phyloP scores from a whole-genome alignment of 1,139 yeast genomes.

The Scheffersomyces cryptocercus region DNA sequence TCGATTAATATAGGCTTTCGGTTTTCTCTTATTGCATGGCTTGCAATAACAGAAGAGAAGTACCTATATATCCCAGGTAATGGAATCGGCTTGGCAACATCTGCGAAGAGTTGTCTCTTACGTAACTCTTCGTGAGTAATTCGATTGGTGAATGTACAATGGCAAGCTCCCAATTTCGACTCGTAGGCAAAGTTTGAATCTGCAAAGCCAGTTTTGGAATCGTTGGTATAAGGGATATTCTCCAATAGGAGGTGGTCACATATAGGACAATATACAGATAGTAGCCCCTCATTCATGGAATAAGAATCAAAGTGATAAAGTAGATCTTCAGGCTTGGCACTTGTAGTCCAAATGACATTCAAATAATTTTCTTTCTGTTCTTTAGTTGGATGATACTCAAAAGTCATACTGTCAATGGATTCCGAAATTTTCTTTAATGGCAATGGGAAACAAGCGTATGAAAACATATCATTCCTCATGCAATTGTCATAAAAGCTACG shows the following conservation, averaged over 20 bases:
- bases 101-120: conserved; percentile 23
- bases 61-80: conserved; percentile 15
- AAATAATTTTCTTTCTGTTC: conserved; percentile 5
- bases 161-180: conserved; percentile 4
- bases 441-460: conserved; percentile 25
- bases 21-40: neutral
- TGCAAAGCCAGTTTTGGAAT: conserved; percentile 21
- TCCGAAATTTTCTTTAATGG: conserved; percentile 24
- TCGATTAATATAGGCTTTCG: neutral
- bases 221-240: conserved; percentile 16
- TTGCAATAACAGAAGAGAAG: conserved; percentile 6
- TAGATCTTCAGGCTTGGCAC: conserved; percentile 2
- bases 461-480: conserved; percentile 20
- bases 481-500: conserved; percentile 29
- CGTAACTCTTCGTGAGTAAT: conserved; percentile 20
- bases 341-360: conserved; percentile 4
- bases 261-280: conserved; percentile 18
- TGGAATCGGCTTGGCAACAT: conserved; percentile 8
- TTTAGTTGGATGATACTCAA: conserved; percentile 17
- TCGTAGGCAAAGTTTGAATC: conserved; percentile 16
- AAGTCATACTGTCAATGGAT: conserved; percentile 22
- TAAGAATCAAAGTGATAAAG: conserved; percentile 1
- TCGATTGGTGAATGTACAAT: conserved; percentile 3
- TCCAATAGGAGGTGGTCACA: conserved; percentile 14
- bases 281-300: conserved; percentile 5